Conservation (phyloP, 2,329 filamentous ascomycete species). For the Zymoseptoria tritici region DNA sequence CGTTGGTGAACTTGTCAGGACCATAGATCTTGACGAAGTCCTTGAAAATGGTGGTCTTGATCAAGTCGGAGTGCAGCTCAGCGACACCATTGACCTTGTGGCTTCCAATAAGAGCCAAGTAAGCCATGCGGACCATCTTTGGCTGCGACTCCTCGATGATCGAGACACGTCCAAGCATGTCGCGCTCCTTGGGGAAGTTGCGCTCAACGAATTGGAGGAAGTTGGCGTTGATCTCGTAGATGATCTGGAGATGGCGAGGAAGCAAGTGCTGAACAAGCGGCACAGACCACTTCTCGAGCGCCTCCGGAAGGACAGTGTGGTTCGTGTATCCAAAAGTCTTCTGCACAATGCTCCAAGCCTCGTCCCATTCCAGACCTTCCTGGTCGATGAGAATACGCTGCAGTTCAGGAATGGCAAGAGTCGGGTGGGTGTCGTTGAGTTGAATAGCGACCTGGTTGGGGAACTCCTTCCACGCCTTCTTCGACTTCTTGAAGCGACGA, state of each 20-base stretch:
- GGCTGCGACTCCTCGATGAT: constrained; percentile 96
- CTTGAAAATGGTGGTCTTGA: constrained; percentile 99
- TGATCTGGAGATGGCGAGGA: constrained; percentile 80
- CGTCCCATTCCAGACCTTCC: constrained; percentile 88
- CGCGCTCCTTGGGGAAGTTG: constrained; percentile 79
- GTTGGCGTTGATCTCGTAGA: constrained; percentile 93
- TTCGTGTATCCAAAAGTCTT: constrained; percentile 90
- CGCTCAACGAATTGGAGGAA: constrained; percentile 91
- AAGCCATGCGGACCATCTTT: constrained; percentile 98
- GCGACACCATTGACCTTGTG: constrained; percentile 99
- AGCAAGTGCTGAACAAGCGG: constrained; percentile 85
- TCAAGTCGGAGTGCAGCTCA: constrained; percentile 92
- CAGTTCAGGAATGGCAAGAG: constrained; percentile 89
- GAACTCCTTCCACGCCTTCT: constrained; percentile 85
- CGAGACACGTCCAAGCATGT: constrained; percentile 78
- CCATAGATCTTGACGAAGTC: constrained; percentile 95
- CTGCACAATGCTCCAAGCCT: constrained; percentile 68
- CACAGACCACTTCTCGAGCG: constrained; percentile 97
- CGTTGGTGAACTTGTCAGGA: constrained; percentile 95
- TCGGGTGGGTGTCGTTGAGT: constrained; percentile 95
- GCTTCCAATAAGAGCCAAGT: constrained; percentile 86
- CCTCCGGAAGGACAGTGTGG: constrained; percentile 94
- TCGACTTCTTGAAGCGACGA: constrained; percentile 94
- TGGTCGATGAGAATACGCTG: constrained; percentile 85
- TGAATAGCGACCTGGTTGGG: constrained; percentile 93